Base-by-base conservation (phyloP, 108 stramenopile species). In the Cylindrotheca closterium region DNA sequence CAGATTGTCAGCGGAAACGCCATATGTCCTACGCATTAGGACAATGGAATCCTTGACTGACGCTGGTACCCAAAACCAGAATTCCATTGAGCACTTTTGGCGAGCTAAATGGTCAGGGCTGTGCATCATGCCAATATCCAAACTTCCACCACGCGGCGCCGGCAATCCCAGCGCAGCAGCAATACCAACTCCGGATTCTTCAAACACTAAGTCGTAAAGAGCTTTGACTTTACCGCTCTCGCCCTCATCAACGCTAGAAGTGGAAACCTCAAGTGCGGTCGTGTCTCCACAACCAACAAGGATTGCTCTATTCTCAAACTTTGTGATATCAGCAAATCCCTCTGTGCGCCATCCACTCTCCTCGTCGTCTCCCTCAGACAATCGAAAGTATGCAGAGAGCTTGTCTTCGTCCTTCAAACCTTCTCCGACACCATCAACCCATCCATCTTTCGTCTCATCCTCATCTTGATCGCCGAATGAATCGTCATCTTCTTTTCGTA, bases 171-270 rank as follows among this genome's bases (percentile, higher is more conserved):
- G 30, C 4, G 87, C 93, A 56, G 79, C 49, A 33, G 74, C 63
- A n/a, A 68, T 65, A 33, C 83, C 77, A 31, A 69, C 71, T 18
- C 82, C 78, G 30, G 77, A 57, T 46, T 86, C 70, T 33, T 77
- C 77, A 57, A 87, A 89, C 42, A 94, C 90, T 34, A 94, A 50
- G 65, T 94, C 93, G 58, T 85, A 86, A 2, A 94, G 70, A 17
- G 83, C 66, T 42, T 79, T 82, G n/a, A 94, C 90, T 52, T 91
- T 94, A 1, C 90, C 90, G 49, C 73, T 55, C 51, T 91, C 93
- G 50, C 93, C 93, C 74, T 94, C 93, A 50, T 94, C 93, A 10
- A 87, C 90, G 56, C 82, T 88, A 10, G 93, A 94, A 25, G 85
- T 85, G n/a, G 82, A 73, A 46, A 81, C 76, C 60, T 81, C 76